Percentiles rank a stretch among this genome's conserved stretches.
phyloP scores from a whole-genome alignment of 1,139 yeast genomes.

The Hyphopichia burtonii region DNA sequence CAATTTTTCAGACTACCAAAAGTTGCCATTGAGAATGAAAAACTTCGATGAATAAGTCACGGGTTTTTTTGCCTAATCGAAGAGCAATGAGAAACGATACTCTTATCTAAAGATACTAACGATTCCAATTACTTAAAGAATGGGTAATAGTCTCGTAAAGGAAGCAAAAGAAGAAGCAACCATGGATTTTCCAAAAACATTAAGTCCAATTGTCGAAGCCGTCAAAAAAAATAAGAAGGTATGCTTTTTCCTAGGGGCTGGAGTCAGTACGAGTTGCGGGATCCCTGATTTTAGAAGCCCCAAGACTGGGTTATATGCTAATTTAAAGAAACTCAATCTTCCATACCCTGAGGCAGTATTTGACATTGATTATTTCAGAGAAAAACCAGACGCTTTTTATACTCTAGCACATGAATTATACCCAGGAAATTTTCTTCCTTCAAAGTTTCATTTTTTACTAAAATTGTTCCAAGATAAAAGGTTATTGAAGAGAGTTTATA shows the following conservation, averaged over 20 bases:
- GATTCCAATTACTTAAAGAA: background rate
- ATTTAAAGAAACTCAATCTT: constrained; percentile 66
- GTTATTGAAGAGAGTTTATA: constrained; percentile 66
- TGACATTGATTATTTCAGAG: constrained; percentile 76
- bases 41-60: background rate
- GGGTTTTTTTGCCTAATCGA: background rate
- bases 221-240: constrained; percentile 28
- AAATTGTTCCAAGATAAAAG: constrained; percentile 63
- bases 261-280: constrained; percentile 89
- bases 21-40: background rate
- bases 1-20: background rate
- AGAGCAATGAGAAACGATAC: background rate
- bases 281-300: constrained; percentile 96
- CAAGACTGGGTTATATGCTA: constrained; percentile 84
- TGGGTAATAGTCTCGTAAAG: background rate
- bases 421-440: constrained; percentile 85
- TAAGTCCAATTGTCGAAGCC: constrained; percentile 21
- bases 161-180: background rate
- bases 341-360: constrained; percentile 97
- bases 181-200: background rate
- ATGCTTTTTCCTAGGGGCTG: constrained; percentile 78
- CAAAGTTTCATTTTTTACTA: constrained; percentile 75
- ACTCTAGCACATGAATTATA: constrained; percentile 79
- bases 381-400: constrained; percentile 80
- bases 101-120: too few relatives aligned